Evolutionary conservation across 805 yeast species (phyloP).

Genomic region (Candida berthetii): DNA sequence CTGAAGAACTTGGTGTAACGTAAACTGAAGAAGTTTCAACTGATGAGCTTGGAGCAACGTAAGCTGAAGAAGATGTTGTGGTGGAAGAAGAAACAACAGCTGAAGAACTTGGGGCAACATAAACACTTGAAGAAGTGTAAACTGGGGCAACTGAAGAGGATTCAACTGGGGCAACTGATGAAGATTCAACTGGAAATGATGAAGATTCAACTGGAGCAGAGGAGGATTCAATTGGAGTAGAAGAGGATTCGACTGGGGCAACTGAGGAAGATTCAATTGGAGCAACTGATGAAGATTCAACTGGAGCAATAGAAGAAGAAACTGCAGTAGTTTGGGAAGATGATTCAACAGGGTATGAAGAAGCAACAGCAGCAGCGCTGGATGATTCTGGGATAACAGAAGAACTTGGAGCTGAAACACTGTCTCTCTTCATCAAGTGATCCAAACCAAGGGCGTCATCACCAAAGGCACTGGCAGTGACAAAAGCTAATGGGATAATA

Average conservation of each 20-base stretch:
- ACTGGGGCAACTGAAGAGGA: too few species aligned
- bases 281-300: too few species aligned
- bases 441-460: not conserved
- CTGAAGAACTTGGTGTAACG: too few species aligned
- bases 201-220: not conserved
- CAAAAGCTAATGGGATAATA: not conserved
- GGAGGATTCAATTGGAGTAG: not conserved
- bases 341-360: too few species aligned
- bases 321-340: too few species aligned
- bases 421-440: not conserved
- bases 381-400: too few species aligned
- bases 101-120: too few species aligned
- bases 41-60: too few species aligned
- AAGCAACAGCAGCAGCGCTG: too few species aligned
- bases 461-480: not conserved
- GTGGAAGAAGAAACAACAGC: too few species aligned
- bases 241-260: conserved; percentile 3
- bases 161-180: not conserved
- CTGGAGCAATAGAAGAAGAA: too few species aligned
- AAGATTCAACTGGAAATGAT: not conserved
- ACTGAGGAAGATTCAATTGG: not conserved
- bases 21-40: not conserved
- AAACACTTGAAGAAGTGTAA: not conserved
- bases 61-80: too few species aligned
- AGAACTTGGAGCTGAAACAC: not conserved